A percentile compares a stretch with the other conserved stretches of the same genome.
Conservation (phyloP, 257 asterid species). For the Penstemon davidsonii region DNA sequence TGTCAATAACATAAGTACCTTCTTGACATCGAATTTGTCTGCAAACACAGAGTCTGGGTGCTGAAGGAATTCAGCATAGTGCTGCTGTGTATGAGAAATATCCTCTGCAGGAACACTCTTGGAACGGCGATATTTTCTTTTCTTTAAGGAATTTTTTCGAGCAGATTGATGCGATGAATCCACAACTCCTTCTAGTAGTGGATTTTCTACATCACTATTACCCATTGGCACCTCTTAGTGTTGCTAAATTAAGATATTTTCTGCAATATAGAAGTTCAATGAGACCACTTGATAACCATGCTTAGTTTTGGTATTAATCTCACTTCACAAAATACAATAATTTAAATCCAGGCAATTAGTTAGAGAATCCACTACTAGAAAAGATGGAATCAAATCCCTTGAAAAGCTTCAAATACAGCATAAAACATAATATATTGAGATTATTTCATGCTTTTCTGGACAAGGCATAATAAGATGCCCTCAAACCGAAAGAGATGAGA, state of each 20-base stretch:
- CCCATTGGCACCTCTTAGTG: constrained; percentile 34
- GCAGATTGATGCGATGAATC: constrained; percentile 36
- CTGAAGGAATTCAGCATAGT: constrained; percentile 18
- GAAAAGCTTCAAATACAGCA: too few relatives aligned
- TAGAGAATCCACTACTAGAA: not conserved
- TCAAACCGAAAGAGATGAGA: too few relatives aligned
- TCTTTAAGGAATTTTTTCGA: constrained; percentile 34
- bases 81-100: constrained; percentile 24
- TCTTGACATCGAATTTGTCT: constrained; percentile 38
- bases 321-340: constrained; percentile 5
- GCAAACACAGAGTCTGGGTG: constrained; percentile 29
- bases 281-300: not conserved
- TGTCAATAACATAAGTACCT: constrained; percentile 38
- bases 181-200: constrained; percentile 40
- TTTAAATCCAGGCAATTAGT: not conserved
- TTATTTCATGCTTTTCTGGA: too few relatives aligned
- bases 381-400: too few relatives aligned
- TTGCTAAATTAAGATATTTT: not conserved
- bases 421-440: too few relatives aligned
- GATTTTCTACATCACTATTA: constrained; percentile 46
- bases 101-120: constrained; percentile 25
- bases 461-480: too few relatives aligned
- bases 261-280: not conserved
- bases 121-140: constrained; percentile 33
- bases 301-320: not conserved